A percentile compares a stretch with the other conserved stretches of the same genome.
These are phyloP conservation scores for Aspergillus affinis DNA, from an alignment of 495 filamentous ascomycete species.

Conservation along the genomic window DNA sequence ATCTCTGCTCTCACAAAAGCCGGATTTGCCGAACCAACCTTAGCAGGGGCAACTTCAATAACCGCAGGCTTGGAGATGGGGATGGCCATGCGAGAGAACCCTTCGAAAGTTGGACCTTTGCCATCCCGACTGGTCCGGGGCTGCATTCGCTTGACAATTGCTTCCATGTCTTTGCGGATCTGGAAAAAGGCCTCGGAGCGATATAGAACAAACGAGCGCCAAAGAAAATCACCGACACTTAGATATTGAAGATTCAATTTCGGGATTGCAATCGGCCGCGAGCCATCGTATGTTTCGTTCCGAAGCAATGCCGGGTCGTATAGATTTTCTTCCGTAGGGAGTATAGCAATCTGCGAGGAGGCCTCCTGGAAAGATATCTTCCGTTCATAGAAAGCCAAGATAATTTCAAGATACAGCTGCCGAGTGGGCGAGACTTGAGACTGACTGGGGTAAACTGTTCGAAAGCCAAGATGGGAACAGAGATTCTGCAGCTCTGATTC, in stretches of 20 bases:
- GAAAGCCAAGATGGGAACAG: conserved; percentile 68
- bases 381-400: conserved; percentile 76
- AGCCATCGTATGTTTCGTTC: conserved; percentile 87
- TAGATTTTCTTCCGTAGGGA: conserved; percentile 80
- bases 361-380: conserved; percentile 81
- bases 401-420: conserved; percentile 68
- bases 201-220: conserved; percentile 86
- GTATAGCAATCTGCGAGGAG: conserved; percentile 64
- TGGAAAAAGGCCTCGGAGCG: conserved; percentile 92
- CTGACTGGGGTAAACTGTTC: conserved; percentile 75
- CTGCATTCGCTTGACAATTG: conserved; percentile 72
- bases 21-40: conserved; percentile 83
- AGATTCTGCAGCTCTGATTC: conserved; percentile 72
- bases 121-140: conserved; percentile 64
- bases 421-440: conserved; percentile 61
- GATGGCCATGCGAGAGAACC: conserved; percentile 89
- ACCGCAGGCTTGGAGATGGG: conserved; percentile 85
- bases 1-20: conserved; percentile 85
- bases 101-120: conserved; percentile 67
- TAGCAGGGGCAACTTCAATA: conserved; percentile 78
- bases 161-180: conserved; percentile 87
- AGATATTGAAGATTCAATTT: conserved; percentile 97
- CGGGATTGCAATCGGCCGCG: conserved; percentile 83
- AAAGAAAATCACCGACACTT: conserved; percentile 92
- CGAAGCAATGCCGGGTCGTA: conserved; percentile 82